phyloP scores from a whole-genome alignment of 148 eudicot genomes.

The Rhododendron molle region DNA sequence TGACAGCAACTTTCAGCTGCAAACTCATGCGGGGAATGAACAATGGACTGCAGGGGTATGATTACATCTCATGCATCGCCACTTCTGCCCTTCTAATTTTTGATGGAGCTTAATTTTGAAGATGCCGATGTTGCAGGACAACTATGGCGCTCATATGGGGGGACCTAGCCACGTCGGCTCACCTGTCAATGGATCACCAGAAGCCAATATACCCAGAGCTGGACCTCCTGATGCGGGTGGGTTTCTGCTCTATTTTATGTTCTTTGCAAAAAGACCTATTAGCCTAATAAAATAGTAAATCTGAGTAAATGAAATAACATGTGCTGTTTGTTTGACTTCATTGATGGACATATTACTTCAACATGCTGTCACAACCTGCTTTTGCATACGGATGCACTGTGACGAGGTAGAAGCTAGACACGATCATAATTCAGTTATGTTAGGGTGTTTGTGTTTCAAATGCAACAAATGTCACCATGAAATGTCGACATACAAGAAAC shows the following conservation, averaged over 20 bases:
- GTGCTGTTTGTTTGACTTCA: not conserved
- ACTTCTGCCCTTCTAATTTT: not conserved
- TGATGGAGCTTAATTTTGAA: not conserved
- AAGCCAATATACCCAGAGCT: too few species aligned
- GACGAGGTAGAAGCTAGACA: not conserved
- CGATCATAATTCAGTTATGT: not conserved
- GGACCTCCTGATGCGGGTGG: not conserved
- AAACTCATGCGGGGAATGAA: not conserved
- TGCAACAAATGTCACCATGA: not conserved
- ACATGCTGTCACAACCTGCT: not conserved
- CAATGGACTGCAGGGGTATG: not conserved
- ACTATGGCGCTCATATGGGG: not conserved
- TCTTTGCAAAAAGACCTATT: not conserved
- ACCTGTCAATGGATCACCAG: not conserved
- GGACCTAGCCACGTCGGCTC: not conserved
- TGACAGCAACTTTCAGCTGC: not conserved
- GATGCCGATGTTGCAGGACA: not conserved
- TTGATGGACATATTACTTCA: not conserved
- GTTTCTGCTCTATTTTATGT: not conserved
- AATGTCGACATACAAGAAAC: not conserved
- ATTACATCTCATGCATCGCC: not conserved
- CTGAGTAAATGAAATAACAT: not conserved
- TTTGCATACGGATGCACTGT: not conserved
- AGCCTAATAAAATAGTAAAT: not conserved
- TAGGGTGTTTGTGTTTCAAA: not conserved